A percentile compares a stretch with the other conserved stretches of the same genome.
phyloP scores from a whole-genome alignment of 352 stramenopile species.

The Phytophthora capsici region DNA sequence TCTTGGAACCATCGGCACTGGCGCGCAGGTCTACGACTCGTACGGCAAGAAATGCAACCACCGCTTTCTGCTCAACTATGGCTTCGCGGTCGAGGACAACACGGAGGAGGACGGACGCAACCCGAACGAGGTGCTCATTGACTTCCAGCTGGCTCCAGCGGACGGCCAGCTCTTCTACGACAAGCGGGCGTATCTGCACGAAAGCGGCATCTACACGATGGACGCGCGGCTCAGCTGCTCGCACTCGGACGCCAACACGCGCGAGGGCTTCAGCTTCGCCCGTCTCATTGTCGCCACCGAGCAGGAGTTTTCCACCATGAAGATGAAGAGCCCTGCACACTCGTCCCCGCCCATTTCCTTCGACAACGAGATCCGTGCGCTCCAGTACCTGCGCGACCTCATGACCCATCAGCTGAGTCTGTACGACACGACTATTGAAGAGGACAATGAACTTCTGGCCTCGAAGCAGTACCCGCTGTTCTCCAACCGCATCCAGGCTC shows the following conservation, averaged over 20 bases:
- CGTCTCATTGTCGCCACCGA: constrained; percentile 86
- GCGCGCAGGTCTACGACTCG: constrained; percentile 98
- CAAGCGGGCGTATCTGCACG: constrained; percentile 85
- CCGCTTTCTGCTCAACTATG: constrained; percentile 99
- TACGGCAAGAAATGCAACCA: constrained; percentile 99
- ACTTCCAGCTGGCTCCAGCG: constrained; percentile 67
- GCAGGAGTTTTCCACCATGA: constrained; percentile 86
- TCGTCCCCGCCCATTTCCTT: constrained; percentile 85
- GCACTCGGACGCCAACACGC: constrained; percentile 86
- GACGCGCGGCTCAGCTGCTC: constrained; percentile 85
- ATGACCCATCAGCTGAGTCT: constrained; percentile 83
- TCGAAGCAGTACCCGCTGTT: constrained; percentile 82
- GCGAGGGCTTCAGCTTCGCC: constrained; percentile 87
- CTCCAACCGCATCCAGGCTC: constrained; percentile 88
- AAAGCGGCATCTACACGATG: constrained; percentile 89
- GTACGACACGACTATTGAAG: constrained; percentile 88
- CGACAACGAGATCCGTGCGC: constrained; percentile 82
- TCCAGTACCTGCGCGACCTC: constrained; percentile 74
- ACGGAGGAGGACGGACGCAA: constrained; percentile 97
- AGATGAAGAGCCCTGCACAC: constrained; percentile 79
- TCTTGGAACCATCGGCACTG: constrained; percentile 74
- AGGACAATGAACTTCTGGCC: constrained; percentile 86
- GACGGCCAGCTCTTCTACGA: constrained; percentile 86
- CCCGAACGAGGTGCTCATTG: constrained; percentile 97
- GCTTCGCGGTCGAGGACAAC: constrained; percentile 99